These are phyloP conservation scores for Leishmania guyanensis DNA, from an alignment of 208 protist genomes.

Conservation along the genomic window DNA sequence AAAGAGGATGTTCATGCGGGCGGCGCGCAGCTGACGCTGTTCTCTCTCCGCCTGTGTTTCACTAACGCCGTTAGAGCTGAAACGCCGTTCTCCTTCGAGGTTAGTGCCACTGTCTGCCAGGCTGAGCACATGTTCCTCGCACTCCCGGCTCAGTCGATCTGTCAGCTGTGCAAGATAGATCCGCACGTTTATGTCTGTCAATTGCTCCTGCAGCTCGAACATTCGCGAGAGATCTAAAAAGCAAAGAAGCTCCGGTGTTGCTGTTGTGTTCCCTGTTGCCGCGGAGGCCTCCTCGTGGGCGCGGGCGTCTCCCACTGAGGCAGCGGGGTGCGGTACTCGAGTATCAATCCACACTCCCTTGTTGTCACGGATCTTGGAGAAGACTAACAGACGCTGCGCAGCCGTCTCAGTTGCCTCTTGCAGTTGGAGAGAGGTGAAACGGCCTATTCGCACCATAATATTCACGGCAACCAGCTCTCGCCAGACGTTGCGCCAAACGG, in stretches of 20 bases:
- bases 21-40: neutral
- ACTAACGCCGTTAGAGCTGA: neutral
- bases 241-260: neutral
- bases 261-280: too few species aligned
- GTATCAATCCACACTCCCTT: conserved; percentile 17
- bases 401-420: conserved; percentile 1
- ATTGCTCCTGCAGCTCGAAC: conserved; percentile 14
- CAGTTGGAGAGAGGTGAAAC: neutral
- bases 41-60: neutral
- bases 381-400: conserved; percentile 16
- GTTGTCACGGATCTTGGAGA: conserved; percentile 28
- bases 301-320: neutral
- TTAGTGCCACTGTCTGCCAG: neutral
- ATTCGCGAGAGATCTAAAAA: conserved; percentile 5
- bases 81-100: neutral
- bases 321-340: neutral
- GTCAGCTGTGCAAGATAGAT: conserved; percentile 23
- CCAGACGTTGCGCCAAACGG: conserved; percentile 17
- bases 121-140: neutral
- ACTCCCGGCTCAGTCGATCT: conserved; percentile 9
- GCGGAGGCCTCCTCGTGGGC: neutral
- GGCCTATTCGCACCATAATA: neutral
- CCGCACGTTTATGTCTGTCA: conserved; percentile 19
- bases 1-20: conserved; percentile 7
- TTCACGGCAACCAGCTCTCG: neutral